Conservation (phyloP, 495 filamentous ascomycete species). For the Penicillium psychrofluorescens region DNA sequence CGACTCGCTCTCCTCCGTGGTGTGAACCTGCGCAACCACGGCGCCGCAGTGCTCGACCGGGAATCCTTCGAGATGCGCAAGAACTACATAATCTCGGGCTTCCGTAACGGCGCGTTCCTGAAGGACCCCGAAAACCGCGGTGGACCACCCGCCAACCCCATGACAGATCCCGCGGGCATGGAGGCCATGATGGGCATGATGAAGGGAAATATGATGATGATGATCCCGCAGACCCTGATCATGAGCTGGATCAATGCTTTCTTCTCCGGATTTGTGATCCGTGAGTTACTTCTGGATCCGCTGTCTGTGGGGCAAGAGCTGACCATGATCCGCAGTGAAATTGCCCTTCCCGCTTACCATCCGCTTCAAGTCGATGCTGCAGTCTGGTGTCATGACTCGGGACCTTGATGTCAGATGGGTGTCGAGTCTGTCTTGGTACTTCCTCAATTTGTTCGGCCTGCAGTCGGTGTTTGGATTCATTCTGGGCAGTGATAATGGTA, state of each 20-base stretch:
- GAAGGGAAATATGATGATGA: constrained; percentile 99
- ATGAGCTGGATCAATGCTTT: constrained; percentile 99
- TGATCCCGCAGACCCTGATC: constrained; percentile 95
- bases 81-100: constrained; percentile 69
- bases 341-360: constrained; percentile 96
- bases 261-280: constrained; percentile 94
- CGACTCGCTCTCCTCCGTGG: constrained; percentile 81
- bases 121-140: constrained; percentile 82
- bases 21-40: constrained; percentile 76
- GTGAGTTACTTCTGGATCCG: constrained; percentile 43
- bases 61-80: constrained; percentile 73
- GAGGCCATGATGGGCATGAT: constrained; percentile 99
- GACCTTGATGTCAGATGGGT: constrained; percentile 98
- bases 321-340: constrained; percentile 59
- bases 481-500: constrained; percentile 90
- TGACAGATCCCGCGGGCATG: constrained; percentile 96
- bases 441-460: constrained; percentile 90
- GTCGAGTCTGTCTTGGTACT: constrained; percentile 97
- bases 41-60: constrained; percentile 58
- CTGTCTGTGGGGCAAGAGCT: constrained; percentile 6
- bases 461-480: constrained; percentile 98
- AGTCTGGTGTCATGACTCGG: constrained; percentile 88
- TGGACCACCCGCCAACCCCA: constrained; percentile 85
- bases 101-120: constrained; percentile 76
- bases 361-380: constrained; percentile 98